A percentile compares a stretch with the other conserved stretches of the same genome.
Conservation (phyloP, 1,284 basidiomycete species). For the Sanghuangporus weigelae region DNA sequence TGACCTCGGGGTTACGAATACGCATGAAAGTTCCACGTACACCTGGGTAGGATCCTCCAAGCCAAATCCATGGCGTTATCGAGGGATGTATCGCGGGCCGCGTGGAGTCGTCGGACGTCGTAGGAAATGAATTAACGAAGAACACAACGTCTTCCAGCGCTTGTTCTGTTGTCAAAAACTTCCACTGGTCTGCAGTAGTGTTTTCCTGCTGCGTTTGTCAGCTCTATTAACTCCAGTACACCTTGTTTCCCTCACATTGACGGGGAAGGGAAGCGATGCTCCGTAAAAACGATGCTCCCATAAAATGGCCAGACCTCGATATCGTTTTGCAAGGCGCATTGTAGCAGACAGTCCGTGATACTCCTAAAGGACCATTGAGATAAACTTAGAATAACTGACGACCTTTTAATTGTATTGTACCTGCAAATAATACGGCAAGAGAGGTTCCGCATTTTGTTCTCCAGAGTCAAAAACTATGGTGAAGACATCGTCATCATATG, state of each 20-base stretch:
- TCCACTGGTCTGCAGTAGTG: slow-evolving; percentile 47
- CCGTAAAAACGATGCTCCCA: slow-evolving; percentile 59
- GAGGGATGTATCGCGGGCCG: slow-evolving; percentile 35
- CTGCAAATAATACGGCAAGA: slow-evolving; percentile 43
- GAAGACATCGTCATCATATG: not conserved
- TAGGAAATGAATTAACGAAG: slow-evolving; percentile 45
- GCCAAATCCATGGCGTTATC: slow-evolving; percentile 40
- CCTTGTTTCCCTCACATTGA: slow-evolving; percentile 32
- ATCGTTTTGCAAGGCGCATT: slow-evolving; percentile 43
- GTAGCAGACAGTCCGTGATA: slow-evolving; percentile 44
- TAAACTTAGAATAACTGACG: not conserved
- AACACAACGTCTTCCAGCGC: slow-evolving; percentile 53
- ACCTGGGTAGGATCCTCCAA: slow-evolving; percentile 47
- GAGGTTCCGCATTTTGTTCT: slow-evolving; percentile 43
- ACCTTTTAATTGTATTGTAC: slow-evolving; percentile 19
- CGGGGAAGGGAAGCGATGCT: slow-evolving; percentile 45
- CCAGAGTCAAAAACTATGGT: slow-evolving; percentile 44
- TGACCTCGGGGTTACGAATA: slow-evolving; percentile 39
- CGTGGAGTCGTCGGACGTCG: slow-evolving; percentile 21
- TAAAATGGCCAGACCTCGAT: slow-evolving; percentile 43
- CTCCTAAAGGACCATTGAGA: slow-evolving; percentile 30
- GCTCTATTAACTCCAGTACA: not conserved
- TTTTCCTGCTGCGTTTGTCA: slow-evolving; percentile 29
- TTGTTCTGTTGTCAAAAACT: slow-evolving; percentile 52
- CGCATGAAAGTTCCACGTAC: slow-evolving; percentile 19